These are phyloP conservation scores for Phytophthora pluvialis DNA, from an alignment of 352 stramenopile species.

Conservation along the genomic window DNA sequence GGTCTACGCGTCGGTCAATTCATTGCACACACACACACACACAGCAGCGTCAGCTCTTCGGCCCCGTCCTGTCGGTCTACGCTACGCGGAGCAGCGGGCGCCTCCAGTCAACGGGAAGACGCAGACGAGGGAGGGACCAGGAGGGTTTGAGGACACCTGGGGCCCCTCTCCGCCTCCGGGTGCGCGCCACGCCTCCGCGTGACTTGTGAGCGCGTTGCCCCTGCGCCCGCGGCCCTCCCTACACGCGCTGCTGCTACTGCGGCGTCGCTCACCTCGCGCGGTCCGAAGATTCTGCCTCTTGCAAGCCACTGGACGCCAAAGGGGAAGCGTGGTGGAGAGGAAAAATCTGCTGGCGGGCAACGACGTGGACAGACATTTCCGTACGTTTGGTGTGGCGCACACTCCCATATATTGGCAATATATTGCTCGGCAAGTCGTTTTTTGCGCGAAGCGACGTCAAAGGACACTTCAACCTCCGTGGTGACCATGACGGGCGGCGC, in stretches of 20 bases:
- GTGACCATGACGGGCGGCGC: conserved; percentile 21
- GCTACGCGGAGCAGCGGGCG: too few species aligned
- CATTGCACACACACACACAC: background rate
- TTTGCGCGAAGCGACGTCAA: conserved; percentile 4
- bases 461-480: conserved; percentile 23
- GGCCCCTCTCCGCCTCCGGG: background rate
- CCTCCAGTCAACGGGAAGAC: too few species aligned
- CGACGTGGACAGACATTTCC: conserved; percentile 1
- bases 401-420: conserved; percentile 12
- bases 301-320: conserved; percentile 41
- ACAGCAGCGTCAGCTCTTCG: background rate
- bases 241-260: background rate
- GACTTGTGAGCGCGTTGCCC: conserved; percentile 9
- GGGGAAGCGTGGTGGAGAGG: conserved; percentile 37
- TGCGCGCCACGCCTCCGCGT: background rate
- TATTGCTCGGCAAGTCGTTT: conserved; percentile 1
- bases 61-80: too few species aligned
- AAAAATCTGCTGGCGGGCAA: conserved; percentile 50
- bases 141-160: too few species aligned
- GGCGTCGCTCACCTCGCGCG: conserved; percentile 29
- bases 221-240: background rate
- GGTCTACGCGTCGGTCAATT: background rate
- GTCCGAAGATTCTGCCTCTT: conserved; percentile 37
- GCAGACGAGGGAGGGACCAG: too few species aligned
- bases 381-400: conserved; percentile 16